Evolutionary conservation across 176 grass and related monocot genomes (phyloP), one percentile per base, ranked within the genome.

Genomic region (Eragrostis curvula): DNA sequence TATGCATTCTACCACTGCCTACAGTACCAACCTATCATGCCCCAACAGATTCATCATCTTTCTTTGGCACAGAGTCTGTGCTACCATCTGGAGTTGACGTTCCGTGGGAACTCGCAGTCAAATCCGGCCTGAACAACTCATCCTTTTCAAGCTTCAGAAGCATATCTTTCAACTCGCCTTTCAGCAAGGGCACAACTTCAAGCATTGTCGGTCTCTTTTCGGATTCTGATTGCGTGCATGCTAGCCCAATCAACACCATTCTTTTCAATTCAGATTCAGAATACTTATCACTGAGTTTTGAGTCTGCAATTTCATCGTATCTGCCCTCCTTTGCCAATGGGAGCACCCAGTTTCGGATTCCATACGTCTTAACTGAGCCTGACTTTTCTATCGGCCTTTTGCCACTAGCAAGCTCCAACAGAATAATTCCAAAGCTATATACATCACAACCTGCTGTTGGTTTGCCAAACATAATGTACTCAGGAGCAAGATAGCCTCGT

Each of bases 401-500:
- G 68, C 94, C 94, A 77, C 91, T 97, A 52, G 70, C 24, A 3
- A 97, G 79, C 78, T 97, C 94, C 77, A 97, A 32, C 0, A 97
- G 84, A 48, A 97, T 78, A 58, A 93, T 82, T 16, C 94, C 94
- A 46, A 97, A 97, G 79, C 94, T 97, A 32, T 93, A 97, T 13
- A 93, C 74, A 66, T 97, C 94, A 70, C 83, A 97, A 39, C 86
- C 81, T 80, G 36, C 12, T 4, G 91, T 91, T 52, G 86, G 88
- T 28, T 97, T 91, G 51, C 85, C 94, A 73, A 80, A 88, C 80
- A 88, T 91, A 40, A 90, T 57, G 52, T 85, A 97, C 69, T 97
- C 94, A 46, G 94, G 94, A 68, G 91, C 88, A 74, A 93, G 81
- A 81, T 91, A 97, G 27, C 88, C 88, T 49, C 81, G 88, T 55